Conservation (phyloP, 2,329 filamentous ascomycete species). For the Xylaria sp. region DNA sequence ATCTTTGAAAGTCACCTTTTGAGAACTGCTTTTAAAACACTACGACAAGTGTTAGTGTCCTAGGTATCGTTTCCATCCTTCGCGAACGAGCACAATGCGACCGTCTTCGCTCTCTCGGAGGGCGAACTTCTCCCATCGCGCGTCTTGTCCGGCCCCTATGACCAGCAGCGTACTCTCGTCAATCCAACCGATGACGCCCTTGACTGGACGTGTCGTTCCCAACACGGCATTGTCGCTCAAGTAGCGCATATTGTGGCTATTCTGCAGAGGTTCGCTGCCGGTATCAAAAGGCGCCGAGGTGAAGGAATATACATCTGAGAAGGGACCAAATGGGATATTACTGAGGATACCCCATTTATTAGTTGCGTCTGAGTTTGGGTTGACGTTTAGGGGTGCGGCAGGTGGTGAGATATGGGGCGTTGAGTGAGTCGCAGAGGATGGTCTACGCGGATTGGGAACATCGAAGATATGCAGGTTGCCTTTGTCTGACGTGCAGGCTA, state of each 20-base stretch:
- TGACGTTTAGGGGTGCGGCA: conserved; percentile 15
- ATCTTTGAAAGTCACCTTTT: background rate
- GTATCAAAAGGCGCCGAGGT: conserved; percentile 76
- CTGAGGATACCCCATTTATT: conserved; percentile 83
- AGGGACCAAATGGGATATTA: conserved; percentile 79
- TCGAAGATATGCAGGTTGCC: conserved; percentile 94
- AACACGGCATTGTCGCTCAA: conserved; percentile 37
- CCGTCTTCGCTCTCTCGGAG: conserved; percentile 65
- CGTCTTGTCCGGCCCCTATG: conserved; percentile 72
- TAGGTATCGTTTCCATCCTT: conserved; percentile 80
- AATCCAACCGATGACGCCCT: conserved; percentile 82
- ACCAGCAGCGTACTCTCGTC: conserved; percentile 69
- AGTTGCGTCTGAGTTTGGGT: conserved; percentile 44
- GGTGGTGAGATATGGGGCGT: conserved; percentile 18
- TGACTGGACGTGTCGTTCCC: conserved; percentile 57
- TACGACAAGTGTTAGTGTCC: conserved; percentile 22
- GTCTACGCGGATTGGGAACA: conserved; percentile 53
- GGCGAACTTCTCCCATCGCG: conserved; percentile 82
- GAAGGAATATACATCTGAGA: conserved; percentile 87
- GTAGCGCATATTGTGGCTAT: conserved; percentile 32
- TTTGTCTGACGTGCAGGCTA: conserved; percentile 95
- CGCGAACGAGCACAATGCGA: conserved; percentile 58
- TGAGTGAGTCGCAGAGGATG: conserved; percentile 18
- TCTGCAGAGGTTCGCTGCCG: conserved; percentile 61
- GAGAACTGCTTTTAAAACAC: background rate